phyloP scores from a whole-genome alignment of 2,329 filamentous ascomycete species.

The Parascedosporium putredinis region DNA sequence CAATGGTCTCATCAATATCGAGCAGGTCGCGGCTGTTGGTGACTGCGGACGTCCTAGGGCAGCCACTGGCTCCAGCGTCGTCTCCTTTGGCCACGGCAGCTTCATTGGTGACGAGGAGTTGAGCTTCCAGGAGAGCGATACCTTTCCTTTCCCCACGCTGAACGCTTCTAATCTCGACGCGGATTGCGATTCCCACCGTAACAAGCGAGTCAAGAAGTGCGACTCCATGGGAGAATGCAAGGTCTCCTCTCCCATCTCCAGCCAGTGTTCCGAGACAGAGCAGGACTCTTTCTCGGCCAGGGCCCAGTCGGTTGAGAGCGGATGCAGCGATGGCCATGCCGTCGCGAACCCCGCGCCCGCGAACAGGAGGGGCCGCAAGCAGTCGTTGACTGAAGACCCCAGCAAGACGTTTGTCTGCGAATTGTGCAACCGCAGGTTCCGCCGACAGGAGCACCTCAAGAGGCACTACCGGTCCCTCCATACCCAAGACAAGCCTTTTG shows the following conservation, averaged over 20 bases:
- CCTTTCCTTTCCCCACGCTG: slow-evolving; percentile 49
- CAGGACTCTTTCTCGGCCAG: slow-evolving; percentile 24
- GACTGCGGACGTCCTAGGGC: slow-evolving; percentile 62
- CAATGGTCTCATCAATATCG: slow-evolving; percentile 61
- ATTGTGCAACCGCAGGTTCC: slow-evolving; percentile 92
- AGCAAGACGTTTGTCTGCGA: slow-evolving; percentile 98
- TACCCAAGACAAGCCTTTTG: slow-evolving; percentile 97
- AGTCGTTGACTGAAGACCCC: slow-evolving; percentile 93
- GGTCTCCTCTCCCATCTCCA: slow-evolving; percentile 30
- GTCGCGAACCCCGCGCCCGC: slow-evolving; percentile 44
- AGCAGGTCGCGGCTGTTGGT: slow-evolving; percentile 26
- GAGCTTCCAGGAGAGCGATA: slow-evolving; percentile 60
- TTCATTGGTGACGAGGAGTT: slow-evolving; percentile 70
- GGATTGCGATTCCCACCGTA: slow-evolving; percentile 28
- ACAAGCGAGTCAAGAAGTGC: slow-evolving; percentile 47
- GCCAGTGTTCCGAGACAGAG: slow-evolving; percentile 20
- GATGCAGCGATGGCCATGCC: slow-evolving; percentile 35
- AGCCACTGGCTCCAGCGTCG: slow-evolving; percentile 55
- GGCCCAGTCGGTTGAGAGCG: slow-evolving; percentile 25
- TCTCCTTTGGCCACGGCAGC: slow-evolving; percentile 64
- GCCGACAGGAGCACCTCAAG: slow-evolving; percentile 96
- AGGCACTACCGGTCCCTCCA: slow-evolving; percentile 97
- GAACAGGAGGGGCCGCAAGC: slow-evolving; percentile 93
- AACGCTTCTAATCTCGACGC: slow-evolving; percentile 42
- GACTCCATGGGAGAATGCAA: slow-evolving; percentile 23